Percentiles rank a stretch among this genome's conserved stretches.
Conservation (phyloP, 345 rosid genomes). For the Pugionium cornutum region DNA sequence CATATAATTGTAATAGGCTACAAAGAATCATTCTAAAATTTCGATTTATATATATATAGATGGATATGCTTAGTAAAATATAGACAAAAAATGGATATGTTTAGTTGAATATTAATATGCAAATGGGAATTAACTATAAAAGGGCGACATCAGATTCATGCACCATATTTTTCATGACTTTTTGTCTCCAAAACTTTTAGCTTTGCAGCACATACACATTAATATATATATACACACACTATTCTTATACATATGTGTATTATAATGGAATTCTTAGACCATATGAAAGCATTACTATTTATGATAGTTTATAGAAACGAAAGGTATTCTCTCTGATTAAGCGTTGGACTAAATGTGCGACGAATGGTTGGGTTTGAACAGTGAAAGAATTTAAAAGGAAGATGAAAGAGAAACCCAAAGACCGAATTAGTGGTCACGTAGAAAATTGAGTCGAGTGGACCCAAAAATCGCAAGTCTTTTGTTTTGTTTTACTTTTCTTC, state of each 20-base stretch:
- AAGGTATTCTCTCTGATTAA: too few relatives aligned
- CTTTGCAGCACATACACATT: neutral
- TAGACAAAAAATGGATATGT: conserved; percentile 7
- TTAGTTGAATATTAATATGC: conserved; percentile 20
- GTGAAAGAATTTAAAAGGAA: neutral
- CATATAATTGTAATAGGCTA: conserved; percentile 19
- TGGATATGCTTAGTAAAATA: conserved; percentile 11
- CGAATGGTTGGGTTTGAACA: neutral
- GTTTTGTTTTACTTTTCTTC: neutral
- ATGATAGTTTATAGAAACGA: too few relatives aligned
- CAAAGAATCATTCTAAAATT: conserved; percentile 2
- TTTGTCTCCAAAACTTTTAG: conserved; percentile 13
- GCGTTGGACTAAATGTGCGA: too few relatives aligned
- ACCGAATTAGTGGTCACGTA: conserved; percentile 30
- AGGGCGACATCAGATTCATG: conserved; percentile 34
- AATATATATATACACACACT: neutral
- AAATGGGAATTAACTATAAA: conserved; percentile 17
- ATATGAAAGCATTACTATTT: conserved; percentile 4
- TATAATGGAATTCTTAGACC: too few relatives aligned
- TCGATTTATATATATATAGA: neutral
- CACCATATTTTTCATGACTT: conserved; percentile 26
- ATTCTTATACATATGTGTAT: neutral
- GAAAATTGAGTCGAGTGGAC: conserved; percentile 35
- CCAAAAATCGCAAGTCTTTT: conserved; percentile 23
- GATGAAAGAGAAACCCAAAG: conserved; percentile 16